Conservation (phyloP, 805 yeast species). For the Tetrapisispora iriomotensis region DNA sequence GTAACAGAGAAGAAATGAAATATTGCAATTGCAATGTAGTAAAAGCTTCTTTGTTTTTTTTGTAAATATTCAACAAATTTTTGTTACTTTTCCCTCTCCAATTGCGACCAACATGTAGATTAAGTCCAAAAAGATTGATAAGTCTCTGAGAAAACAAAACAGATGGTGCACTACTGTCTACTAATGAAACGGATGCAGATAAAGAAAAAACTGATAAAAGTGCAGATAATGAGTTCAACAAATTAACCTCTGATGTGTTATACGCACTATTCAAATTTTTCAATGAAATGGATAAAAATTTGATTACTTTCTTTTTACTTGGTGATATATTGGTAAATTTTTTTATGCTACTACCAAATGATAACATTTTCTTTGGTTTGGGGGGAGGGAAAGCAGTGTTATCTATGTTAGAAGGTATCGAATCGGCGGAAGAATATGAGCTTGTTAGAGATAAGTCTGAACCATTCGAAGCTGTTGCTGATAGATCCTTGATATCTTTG, state of each 20-base stretch:
- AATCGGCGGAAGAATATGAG: background rate
- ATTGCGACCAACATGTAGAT: constrained; percentile 11
- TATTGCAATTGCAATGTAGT: constrained; percentile 18
- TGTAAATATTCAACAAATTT: constrained; percentile 8
- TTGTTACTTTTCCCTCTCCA: constrained; percentile 13
- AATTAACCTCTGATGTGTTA: constrained; percentile 10
- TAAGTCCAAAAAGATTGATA: constrained; percentile 7
- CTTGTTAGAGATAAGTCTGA: no score
- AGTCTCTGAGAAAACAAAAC: constrained; percentile 8
- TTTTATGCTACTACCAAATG: constrained; percentile 15
- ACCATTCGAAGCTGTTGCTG: background rate
- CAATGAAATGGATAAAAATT: constrained; percentile 12
- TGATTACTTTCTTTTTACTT: constrained; percentile 5
- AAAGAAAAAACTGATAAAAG: constrained; percentile 8
- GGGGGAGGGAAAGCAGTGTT: background rate
- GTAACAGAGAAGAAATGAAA: constrained; percentile 17
- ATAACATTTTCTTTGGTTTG: background rate
- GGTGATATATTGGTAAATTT: constrained; percentile 13
- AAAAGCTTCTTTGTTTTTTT: constrained; percentile 13
- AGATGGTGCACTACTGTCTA: constrained; percentile 7
- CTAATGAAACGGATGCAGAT: constrained; percentile 9
- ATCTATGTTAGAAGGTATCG: background rate
- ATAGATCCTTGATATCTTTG: constrained; percentile 7
- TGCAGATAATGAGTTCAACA: constrained; percentile 13
- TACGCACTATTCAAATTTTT: constrained; percentile 13